These are phyloP conservation scores for Reutealis trisperma DNA, from an alignment of 345 rosid species.

Conservation along the genomic window DNA sequence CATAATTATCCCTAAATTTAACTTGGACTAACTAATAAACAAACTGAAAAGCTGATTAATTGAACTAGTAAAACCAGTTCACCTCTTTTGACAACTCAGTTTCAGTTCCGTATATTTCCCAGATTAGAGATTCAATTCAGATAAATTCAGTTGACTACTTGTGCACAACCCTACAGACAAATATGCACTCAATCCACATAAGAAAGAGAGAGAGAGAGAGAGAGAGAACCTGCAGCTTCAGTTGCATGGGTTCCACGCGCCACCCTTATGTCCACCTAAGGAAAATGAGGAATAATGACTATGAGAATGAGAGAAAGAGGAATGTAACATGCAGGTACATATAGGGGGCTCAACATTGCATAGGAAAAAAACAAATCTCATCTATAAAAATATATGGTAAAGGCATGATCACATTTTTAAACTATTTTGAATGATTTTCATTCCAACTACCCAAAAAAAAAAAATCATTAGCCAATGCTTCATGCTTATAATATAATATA, in stretches of 20 bases:
- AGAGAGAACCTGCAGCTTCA: constrained; percentile 74
- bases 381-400: too few species aligned
- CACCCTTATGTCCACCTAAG: constrained; percentile 84
- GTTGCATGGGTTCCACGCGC: constrained; percentile 96
- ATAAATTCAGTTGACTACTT: background rate
- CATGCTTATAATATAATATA: too few species aligned
- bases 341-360: too few species aligned
- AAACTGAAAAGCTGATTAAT: background rate
- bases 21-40: background rate
- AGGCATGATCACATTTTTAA: too few species aligned
- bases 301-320: too few species aligned
- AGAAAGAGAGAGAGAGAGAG: background rate
- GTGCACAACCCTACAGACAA: background rate
- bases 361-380: too few species aligned
- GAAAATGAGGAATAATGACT: background rate
- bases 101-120: too few species aligned
- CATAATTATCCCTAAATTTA: background rate
- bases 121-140: too few species aligned
- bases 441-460: too few species aligned
- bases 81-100: background rate
- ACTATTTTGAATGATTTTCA: too few species aligned
- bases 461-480: too few species aligned
- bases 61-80: background rate
- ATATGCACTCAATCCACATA: background rate
- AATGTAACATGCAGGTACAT: too few species aligned